Evolutionary conservation across 2,329 filamentous ascomycete species (phyloP).

Genomic region (Ascochyta fabae): DNA sequence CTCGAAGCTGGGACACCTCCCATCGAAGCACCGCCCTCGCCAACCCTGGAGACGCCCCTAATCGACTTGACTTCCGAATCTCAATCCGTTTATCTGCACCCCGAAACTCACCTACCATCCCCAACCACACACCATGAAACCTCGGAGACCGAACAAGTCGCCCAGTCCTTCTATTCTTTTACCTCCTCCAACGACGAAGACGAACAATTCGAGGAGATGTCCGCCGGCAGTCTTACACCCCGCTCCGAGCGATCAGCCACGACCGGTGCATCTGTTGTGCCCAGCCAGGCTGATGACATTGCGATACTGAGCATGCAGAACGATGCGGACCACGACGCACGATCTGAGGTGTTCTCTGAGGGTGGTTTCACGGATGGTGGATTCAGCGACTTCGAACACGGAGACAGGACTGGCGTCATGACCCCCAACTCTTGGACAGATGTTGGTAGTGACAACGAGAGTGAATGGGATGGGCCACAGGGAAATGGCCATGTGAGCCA

Average conservation of each 20-base stretch:
- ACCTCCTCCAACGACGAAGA: constrained; percentile 31
- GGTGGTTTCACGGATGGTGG: constrained; percentile 46
- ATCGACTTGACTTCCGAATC: constrained; percentile 41
- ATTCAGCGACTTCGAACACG: constrained; percentile 39
- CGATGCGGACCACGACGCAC: constrained; percentile 43
- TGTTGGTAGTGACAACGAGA: constrained; percentile 49
- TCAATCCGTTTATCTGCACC: constrained; percentile 12
- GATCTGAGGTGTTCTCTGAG: constrained; percentile 44
- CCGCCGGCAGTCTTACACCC: constrained; percentile 48
- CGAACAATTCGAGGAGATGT: constrained; percentile 37
- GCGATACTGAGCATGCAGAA: constrained; percentile 45
- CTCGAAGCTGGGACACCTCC: constrained; percentile 25
- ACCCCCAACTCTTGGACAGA: constrained; percentile 51
- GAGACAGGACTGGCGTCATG: constrained; percentile 38
- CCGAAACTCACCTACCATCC: constrained; percentile 11
- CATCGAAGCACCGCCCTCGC: constrained; percentile 1
- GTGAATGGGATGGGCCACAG: constrained; percentile 43
- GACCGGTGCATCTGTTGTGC: constrained; percentile 39
- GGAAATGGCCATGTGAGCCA: constrained; percentile 38
- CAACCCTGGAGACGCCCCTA: constrained; percentile 22
- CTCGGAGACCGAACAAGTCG: constrained; percentile 28
- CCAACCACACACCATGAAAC: constrained; percentile 24
- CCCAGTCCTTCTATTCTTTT: constrained; percentile 49
- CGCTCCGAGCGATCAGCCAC: constrained; percentile 44
- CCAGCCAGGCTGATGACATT: constrained; percentile 43